Conservation (phyloP, 768 basidiomycete species). For the Dioszegia hungarica region DNA sequence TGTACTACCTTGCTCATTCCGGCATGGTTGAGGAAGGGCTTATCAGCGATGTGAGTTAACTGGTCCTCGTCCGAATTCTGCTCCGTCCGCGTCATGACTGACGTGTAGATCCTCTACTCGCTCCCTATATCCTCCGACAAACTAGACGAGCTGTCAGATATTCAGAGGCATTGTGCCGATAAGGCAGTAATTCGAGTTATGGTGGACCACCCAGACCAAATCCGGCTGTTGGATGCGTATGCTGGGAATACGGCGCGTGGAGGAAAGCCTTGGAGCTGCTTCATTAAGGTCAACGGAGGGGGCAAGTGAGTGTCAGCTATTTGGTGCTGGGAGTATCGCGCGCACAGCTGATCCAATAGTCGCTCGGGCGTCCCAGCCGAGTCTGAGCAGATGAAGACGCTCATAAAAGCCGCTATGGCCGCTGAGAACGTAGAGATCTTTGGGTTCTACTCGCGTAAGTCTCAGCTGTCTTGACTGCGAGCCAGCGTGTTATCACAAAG, state of each 20-base stretch:
- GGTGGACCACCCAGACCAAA: slow-evolving; percentile 70
- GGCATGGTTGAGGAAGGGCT: slow-evolving; percentile 67
- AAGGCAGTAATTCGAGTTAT: slow-evolving; percentile 65
- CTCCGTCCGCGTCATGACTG: background rate
- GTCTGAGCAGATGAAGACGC: slow-evolving; percentile 57
- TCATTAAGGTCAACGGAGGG: slow-evolving; percentile 75
- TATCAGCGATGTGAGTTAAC: slow-evolving; percentile 69
- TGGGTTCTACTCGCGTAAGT: slow-evolving; percentile 77
- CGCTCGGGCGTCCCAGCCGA: slow-evolving; percentile 65
- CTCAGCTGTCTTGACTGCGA: background rate
- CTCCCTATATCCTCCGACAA: slow-evolving; percentile 68
- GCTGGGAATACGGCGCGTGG: background rate
- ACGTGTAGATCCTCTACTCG: slow-evolving; percentile 68
- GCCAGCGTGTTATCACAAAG: slow-evolving; percentile 44
- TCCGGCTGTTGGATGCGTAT: slow-evolving; percentile 61
- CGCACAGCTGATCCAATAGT: slow-evolving; percentile 49
- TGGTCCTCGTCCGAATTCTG: background rate
- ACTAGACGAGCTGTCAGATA: slow-evolving; percentile 61
- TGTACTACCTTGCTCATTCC: slow-evolving; percentile 64
- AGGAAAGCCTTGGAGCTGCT: slow-evolving; percentile 63
- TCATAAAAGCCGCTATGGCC: slow-evolving; percentile 57
- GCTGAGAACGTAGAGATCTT: slow-evolving; percentile 62
- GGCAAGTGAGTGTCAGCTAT: slow-evolving; percentile 61
- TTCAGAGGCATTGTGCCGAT: slow-evolving; percentile 58
- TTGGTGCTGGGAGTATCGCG: background rate